Evolutionary conservation across 768 basidiomycete genomes (phyloP), one percentile per base, ranked within the genome.

Genomic region (Naganishia kalamii): DNA sequence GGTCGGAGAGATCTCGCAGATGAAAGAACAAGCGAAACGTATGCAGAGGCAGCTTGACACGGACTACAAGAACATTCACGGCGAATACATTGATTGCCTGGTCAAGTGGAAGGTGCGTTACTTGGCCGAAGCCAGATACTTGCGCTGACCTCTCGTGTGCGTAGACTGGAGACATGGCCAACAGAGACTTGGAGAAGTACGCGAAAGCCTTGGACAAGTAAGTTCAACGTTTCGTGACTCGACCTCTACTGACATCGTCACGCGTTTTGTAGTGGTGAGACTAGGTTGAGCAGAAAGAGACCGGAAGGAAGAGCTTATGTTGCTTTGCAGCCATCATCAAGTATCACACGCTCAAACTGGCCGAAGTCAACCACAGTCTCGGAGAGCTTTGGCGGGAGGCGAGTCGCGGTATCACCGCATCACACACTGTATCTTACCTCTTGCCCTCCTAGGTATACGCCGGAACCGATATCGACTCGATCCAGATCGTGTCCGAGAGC

Each of bases 361-460:
- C 93, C 78, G 96, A 99, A 81, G 92, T 99, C 72, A 99, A 99
- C 73, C 92, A 96, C 72, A 93, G 88, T 15, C 94, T 98, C 86
- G 88, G 88, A 51, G 91, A 96, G 73, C 77, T 98, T 3, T 99
- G 96, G 96, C 94, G 92, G 76, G 94, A 92, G 80, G 98, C 93
- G 0, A 41, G 35, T 65, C 92, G 93, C 92, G 66, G 54, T 84
- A 63, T 3, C 52, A 47, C 11, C 15, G 30, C 63, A 71, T 71
- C n/a, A 61, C 5, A 27, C 10, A 7, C 5, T 37, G 21, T 66
- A 59, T 15, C 15, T 63, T 19, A n/a, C 23, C 44, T 41, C 57
- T 52, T 37, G 43, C 15, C 30, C 8, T 25, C 27, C 10, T 37
- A 57, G 54, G 54, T 57, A 40, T 57, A 57, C 40, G 35, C 54